Evolutionary conservation across 805 yeast species (phyloP), one percentile per base, ranked within the genome.

Genomic region (Sugiyamaella floridensis): DNA sequence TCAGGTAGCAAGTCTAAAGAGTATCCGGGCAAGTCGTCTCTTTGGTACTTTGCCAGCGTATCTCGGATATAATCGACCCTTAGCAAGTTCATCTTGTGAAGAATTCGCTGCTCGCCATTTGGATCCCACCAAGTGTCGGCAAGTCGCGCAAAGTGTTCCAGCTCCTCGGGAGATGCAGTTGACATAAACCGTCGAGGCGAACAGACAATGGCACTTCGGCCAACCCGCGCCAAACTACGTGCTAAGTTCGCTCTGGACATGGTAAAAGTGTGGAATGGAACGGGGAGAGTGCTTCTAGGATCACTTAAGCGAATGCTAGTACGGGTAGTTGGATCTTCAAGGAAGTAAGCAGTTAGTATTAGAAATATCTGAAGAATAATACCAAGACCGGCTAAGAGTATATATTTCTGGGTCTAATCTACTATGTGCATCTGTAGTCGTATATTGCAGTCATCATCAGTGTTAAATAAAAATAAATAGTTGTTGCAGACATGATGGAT

Each of bases 121-220:
- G 86, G 82, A 61, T 93, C 96, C 99, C 99, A 93, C 99, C 99
- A 93, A n/a, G 88, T 70, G n/a, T 85, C 75, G 0, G 99, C 99
- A 45, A 93, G 74, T 34, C 83, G 80, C 60, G 86, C 82, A 69
- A 93, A 93, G 68, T 93, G 98, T 9, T 77, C 69, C 67, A 83
- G 74, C 65, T 92, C 98, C 5, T 82, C 80, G 7, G 59, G 65
- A 58, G 57, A 55, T 10, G 61, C 57, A n/a, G 58, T 52, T 9
- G 57, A 49, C 26, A 22, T 22, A 22, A 22, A 22, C 26, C 26
- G 26, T 18, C 16, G 14, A 18, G 34, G n/a, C 2, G 45, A 29
- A 6, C 26, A 6, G 26, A 6, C 26, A 22, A 22, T 22, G 26
- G 26, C 26, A 6, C 26, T 22, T 22, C 26, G 26, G 26, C 26